Evolutionary conservation across 176 grass and related monocot genomes (phyloP).

Genomic region (Phoenix roebelenii): DNA sequence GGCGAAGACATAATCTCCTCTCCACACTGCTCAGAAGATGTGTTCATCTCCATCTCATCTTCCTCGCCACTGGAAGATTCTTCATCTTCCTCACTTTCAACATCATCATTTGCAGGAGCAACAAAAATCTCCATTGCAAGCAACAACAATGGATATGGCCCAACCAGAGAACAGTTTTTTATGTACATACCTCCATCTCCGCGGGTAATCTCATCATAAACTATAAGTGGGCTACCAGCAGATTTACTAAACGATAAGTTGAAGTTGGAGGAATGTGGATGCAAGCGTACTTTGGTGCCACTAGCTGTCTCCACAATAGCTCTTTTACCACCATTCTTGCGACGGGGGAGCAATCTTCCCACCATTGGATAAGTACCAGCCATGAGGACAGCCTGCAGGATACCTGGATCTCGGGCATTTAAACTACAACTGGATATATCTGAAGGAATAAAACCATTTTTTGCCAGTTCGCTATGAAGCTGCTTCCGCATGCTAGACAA

Average conservation of each 20-base stretch:
- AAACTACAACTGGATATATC: conserved; percentile 69
- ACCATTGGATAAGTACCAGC: conserved; percentile 82
- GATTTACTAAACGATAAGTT: conserved; percentile 38
- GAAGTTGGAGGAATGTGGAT: conserved; percentile 76
- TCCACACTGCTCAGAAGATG: conserved; percentile 17
- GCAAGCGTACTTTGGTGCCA: conserved; percentile 77
- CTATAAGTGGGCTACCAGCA: conserved; percentile 43
- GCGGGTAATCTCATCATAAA: conserved; percentile 87
- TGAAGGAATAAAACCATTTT: conserved; percentile 73
- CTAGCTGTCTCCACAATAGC: conserved; percentile 51
- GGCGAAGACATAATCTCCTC: conserved; percentile 85
- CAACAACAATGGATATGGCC: conserved; percentile 59
- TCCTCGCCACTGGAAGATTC: conserved; percentile 40
- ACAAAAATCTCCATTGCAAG: conserved; percentile 73
- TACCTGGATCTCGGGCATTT: conserved; percentile 85
- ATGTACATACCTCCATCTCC: conserved; percentile 74
- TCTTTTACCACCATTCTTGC: conserved; percentile 34
- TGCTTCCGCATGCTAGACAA: conserved; percentile 80
- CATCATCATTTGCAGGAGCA: conserved; percentile 42
- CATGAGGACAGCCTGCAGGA: conserved; percentile 80
- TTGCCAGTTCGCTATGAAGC: conserved; percentile 60
- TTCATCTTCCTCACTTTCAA: conserved; percentile 39
- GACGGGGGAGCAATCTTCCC: conserved; percentile 58
- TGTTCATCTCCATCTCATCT: conserved; percentile 42
- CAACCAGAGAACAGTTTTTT: conserved; percentile 72